Conservation (phyloP, 345 rosid genomes). For the Salix suchowensis region DNA sequence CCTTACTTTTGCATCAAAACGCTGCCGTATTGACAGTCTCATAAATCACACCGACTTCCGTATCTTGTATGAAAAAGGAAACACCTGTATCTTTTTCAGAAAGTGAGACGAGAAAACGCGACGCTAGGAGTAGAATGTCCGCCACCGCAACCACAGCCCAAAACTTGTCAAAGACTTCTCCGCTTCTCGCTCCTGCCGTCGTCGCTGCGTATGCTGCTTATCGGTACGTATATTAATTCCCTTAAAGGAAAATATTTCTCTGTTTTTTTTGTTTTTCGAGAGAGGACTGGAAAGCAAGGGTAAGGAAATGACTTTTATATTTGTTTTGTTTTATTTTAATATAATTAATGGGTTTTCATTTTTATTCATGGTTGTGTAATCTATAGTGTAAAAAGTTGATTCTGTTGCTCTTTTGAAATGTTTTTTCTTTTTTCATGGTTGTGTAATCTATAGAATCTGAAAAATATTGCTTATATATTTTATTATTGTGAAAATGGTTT, state of each 20-base stretch:
- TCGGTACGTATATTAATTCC: slow-evolving; percentile 1
- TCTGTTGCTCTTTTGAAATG: background rate
- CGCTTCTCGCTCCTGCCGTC: background rate
- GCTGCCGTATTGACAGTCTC: background rate
- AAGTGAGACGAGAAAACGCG: background rate
- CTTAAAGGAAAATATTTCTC: background rate
- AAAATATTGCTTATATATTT: background rate
- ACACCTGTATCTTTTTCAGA: background rate
- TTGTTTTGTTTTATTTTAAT: background rate
- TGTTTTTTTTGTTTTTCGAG: background rate
- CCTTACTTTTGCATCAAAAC: background rate
- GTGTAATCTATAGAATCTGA: too few relatives aligned
- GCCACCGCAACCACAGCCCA: slow-evolving; percentile 5
- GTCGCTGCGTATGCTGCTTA: background rate
- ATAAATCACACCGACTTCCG: background rate
- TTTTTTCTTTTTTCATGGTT: background rate
- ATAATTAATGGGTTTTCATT: background rate
- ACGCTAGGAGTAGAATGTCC: background rate
- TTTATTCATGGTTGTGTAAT: background rate
- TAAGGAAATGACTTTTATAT: background rate
- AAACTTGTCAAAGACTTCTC: background rate
- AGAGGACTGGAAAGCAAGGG: background rate
- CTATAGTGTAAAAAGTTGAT: background rate
- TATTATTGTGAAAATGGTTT: background rate
- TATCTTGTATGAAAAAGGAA: background rate